Conservation (phyloP, 192 early-diverging fungal species). For the Phycomyces blakesleeanus region DNA sequence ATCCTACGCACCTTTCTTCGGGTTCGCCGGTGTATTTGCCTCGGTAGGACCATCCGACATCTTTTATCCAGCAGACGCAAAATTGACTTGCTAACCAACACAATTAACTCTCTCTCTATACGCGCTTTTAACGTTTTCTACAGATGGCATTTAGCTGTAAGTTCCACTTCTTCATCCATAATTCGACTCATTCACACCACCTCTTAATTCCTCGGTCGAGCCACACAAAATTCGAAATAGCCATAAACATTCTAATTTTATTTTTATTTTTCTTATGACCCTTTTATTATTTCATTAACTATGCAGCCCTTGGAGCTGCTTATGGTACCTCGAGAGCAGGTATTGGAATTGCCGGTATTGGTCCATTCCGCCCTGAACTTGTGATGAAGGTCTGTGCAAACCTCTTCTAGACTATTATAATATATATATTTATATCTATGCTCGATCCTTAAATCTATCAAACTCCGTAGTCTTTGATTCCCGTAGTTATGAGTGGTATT, state of each 20-base stretch:
- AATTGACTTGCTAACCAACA: not conserved
- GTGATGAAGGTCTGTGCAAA: conserved; percentile 62
- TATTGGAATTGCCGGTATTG: conserved; percentile 84
- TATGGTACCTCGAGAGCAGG: conserved; percentile 92
- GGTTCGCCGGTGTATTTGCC: conserved; percentile 84
- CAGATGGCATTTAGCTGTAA: conserved; percentile 34
- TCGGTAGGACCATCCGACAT: conserved; percentile 88
- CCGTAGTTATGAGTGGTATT: conserved; percentile 98
- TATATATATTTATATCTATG: conserved; percentile 24
- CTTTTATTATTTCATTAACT: not conserved
- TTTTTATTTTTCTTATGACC: not conserved
- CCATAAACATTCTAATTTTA: not conserved
- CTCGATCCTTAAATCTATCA: not conserved
- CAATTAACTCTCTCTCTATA: not conserved
- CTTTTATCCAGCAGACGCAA: conserved; percentile 15
- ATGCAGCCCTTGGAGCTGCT: conserved; percentile 82
- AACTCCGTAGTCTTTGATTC: conserved; percentile 64
- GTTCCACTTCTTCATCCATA: not conserved
- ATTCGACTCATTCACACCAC: not conserved
- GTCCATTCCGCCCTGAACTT: conserved; percentile 81
- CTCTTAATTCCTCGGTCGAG: not conserved
- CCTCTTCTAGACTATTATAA: conserved; percentile 4
- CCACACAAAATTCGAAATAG: conserved; percentile 1
- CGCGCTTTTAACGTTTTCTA: not conserved
- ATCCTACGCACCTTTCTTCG: conserved; percentile 93